Conservation (phyloP, 306 rosid genomes). For the Corylus americana region DNA sequence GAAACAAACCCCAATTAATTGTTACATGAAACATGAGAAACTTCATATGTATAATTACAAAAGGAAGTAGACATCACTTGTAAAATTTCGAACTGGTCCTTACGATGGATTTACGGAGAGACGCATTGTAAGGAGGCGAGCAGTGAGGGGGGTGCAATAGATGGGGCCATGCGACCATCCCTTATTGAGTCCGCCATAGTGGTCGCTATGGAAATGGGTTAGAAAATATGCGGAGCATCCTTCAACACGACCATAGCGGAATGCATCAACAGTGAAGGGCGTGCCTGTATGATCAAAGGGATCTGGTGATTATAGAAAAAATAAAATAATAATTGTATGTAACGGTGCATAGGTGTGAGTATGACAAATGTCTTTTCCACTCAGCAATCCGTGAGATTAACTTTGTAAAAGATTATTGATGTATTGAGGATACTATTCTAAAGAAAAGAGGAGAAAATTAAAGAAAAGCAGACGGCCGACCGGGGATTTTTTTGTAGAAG, state of each 20-base stretch:
- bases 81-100: conserved; percentile 16
- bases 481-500: conserved; percentile 57
- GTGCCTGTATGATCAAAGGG: conserved; percentile 38
- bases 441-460: background rate
- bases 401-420: background rate
- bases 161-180: conserved; percentile 62
- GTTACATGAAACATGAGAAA: conserved; percentile 10
- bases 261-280: conserved; percentile 56
- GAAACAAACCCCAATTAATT: conserved; percentile 11
- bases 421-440: background rate
- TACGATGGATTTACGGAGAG: conserved; percentile 53
- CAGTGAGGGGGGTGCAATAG: conserved; percentile 51
- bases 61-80: background rate
- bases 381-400: background rate
- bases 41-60: background rate
- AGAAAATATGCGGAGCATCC: conserved; percentile 57
- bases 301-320: conserved; percentile 14
- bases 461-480: conserved; percentile 20
- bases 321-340: background rate
- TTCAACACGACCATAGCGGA: conserved; percentile 50
- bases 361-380: background rate
- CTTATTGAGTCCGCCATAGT: conserved; percentile 58
- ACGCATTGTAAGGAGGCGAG: conserved; percentile 46
- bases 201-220: conserved; percentile 52
- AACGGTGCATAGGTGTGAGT: background rate